A percentile compares a stretch with the other conserved stretches of the same genome.
Evolutionary conservation across 163 green algal species (phyloP).

Genomic region (Chloroidium sp.): DNA sequence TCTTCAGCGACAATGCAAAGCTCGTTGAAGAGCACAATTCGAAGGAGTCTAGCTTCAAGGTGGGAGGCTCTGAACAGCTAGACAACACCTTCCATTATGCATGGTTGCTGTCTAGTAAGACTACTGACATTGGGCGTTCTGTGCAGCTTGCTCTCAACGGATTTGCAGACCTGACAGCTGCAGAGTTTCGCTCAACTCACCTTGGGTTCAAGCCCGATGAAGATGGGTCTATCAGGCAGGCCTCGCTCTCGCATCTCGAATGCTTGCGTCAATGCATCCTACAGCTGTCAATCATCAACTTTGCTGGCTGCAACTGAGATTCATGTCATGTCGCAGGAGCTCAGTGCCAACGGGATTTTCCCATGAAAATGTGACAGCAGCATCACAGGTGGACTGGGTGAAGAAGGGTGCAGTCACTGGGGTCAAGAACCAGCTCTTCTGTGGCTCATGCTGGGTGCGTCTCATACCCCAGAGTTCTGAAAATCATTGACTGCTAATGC

Average conservation of each 20-base stretch:
- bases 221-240: neutral
- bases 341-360: constrained; percentile 10
- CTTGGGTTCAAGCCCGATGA: constrained; percentile 50
- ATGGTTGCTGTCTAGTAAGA: neutral
- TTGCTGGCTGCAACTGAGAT: too few species aligned
- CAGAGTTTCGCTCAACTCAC: constrained; percentile 61
- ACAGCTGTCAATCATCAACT: too few species aligned
- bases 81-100: too few species aligned
- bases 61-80: too few species aligned
- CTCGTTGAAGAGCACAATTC: too few species aligned
- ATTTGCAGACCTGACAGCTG: constrained; percentile 73
- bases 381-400: constrained; percentile 71
- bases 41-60: too few species aligned
- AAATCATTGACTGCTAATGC: neutral
- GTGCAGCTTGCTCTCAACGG: constrained; percentile 63
- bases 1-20: too few species aligned
- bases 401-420: constrained; percentile 68
- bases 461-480: too few species aligned
- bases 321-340: too few species aligned
- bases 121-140: neutral
- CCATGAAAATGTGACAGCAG: constrained; percentile 24
- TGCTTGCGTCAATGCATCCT: too few species aligned
- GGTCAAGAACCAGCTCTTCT: constrained; percentile 90
- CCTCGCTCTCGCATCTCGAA: too few species aligned
- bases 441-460: constrained; percentile 48